Conservation (phyloP, 2,329 filamentous ascomycete genomes). For the Didymosphaeria variabile region DNA sequence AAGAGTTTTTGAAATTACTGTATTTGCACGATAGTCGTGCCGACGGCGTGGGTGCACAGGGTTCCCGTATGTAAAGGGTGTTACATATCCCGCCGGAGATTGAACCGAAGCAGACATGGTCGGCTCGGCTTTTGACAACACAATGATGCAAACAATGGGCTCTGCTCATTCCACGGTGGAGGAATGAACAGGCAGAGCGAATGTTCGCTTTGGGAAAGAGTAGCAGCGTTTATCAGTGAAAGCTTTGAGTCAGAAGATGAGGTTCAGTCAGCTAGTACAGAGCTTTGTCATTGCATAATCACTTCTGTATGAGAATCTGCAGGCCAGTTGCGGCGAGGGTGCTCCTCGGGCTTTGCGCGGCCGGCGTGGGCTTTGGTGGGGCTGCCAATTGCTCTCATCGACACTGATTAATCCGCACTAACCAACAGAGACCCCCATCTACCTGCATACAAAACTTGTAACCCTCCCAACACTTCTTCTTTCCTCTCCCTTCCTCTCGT, state of each 20-base stretch:
- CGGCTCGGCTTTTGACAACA: slow-evolving; percentile 19
- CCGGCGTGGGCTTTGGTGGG: slow-evolving; percentile 8
- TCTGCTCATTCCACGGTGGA: background rate
- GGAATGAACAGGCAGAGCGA: background rate
- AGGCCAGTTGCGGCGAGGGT: slow-evolving; percentile 4
- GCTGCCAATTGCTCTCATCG: slow-evolving; percentile 3
- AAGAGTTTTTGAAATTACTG: background rate
- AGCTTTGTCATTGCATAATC: slow-evolving; percentile 13
- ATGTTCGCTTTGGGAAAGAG: slow-evolving; percentile 4
- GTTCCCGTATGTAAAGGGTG: background rate
- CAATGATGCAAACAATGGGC: background rate
- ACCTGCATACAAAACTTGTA: slow-evolving; percentile 20
- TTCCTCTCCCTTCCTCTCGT: slow-evolving; percentile 23
- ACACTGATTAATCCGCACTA: slow-evolving; percentile 16
- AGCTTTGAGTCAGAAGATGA: background rate
- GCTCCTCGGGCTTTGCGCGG: slow-evolving; percentile 5
- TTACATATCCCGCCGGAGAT: slow-evolving; percentile 10
- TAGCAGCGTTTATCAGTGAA: background rate
- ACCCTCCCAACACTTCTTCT: slow-evolving; percentile 24
- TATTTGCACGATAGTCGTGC: background rate
- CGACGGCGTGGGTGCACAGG: background rate
- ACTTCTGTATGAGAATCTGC: background rate
- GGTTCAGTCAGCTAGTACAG: slow-evolving; percentile 4
- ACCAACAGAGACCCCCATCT: slow-evolving; percentile 14
- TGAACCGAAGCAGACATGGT: slow-evolving; percentile 2